A percentile compares a stretch with the other conserved stretches of the same genome.
Evolutionary conservation across 2,329 filamentous ascomycete genomes (phyloP).

Genomic region (Aspergillus sclerotialis): DNA sequence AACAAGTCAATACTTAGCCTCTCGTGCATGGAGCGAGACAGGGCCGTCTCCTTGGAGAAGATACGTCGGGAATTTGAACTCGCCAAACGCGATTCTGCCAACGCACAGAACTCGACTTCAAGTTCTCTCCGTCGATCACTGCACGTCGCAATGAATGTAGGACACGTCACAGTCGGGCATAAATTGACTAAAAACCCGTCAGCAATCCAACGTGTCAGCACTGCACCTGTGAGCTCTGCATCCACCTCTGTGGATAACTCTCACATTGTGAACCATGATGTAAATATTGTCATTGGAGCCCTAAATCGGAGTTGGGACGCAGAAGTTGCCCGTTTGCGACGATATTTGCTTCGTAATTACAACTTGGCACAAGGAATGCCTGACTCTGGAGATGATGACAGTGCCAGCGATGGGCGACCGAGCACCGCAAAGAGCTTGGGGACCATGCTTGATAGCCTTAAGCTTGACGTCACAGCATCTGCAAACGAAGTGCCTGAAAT

Average conservation of each 20-base stretch:
- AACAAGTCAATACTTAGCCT: conserved; percentile 58
- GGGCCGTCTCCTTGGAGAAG: conserved; percentile 54
- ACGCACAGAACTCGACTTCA: conserved; percentile 24
- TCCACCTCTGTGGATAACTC: conserved; percentile 15
- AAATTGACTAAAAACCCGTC: conserved; percentile 26
- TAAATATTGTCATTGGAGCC: conserved; percentile 34
- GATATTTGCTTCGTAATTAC: conserved; percentile 42
- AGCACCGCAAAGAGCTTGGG: conserved; percentile 30
- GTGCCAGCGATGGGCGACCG: conserved; percentile 30
- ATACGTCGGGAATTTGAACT: conserved; percentile 51
- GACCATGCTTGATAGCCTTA: conserved; percentile 32
- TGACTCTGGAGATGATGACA: conserved; percentile 20
- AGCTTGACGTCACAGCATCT: conserved; percentile 27
- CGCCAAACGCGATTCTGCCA: conserved; percentile 36
- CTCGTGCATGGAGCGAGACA: conserved; percentile 57
- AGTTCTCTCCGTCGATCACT: conserved; percentile 39
- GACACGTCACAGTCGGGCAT: conserved; percentile 20
- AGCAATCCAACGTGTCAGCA: conserved; percentile 5
- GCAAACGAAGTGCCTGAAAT: conserved; percentile 18
- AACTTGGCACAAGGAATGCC: conserved; percentile 31
- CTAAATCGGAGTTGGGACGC: conserved; percentile 40
- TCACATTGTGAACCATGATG: conserved; percentile 28
- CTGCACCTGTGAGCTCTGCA: conserved; percentile 7
- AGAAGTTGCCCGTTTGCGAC: conserved; percentile 35
- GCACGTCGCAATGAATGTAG: conserved; percentile 32